These are phyloP conservation scores for Quercus aquifolioides DNA, from an alignment of 306 rosid genomes.

Conservation along the genomic window DNA sequence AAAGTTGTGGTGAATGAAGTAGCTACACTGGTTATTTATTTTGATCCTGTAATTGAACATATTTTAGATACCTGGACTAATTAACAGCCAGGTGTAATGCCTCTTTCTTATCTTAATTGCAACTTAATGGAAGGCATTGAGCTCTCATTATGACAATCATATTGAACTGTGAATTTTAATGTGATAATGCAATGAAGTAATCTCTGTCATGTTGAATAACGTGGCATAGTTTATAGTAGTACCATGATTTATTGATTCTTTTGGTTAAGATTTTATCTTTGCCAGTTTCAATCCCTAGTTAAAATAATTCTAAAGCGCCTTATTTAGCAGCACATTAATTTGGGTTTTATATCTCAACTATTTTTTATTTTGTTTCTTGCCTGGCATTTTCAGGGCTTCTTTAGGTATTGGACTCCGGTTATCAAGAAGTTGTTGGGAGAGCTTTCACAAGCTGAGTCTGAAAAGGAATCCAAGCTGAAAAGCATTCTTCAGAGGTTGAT, in stretches of 20 bases:
- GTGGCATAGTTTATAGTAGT: background rate
- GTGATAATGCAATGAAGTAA: background rate
- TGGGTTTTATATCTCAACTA: background rate
- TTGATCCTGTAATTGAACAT: background rate
- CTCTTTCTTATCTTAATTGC: background rate
- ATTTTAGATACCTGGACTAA: background rate
- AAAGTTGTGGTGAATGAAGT: slow-evolving; percentile 4
- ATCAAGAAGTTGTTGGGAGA: slow-evolving; percentile 56
- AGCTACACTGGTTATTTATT: background rate
- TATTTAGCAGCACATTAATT: background rate
- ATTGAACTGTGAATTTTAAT: background rate
- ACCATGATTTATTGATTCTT: background rate
- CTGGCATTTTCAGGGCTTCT: slow-evolving; percentile 70
- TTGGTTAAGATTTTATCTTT: background rate
- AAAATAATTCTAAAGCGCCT: background rate
- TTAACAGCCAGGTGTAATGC: background rate
- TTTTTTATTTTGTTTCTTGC: slow-evolving; percentile 14
- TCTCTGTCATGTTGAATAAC: background rate
- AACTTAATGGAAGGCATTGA: background rate
- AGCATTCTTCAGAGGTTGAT: slow-evolving; percentile 76
- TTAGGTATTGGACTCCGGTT: slow-evolving; percentile 84
- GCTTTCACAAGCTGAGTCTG: slow-evolving; percentile 73
- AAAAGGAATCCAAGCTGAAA: slow-evolving; percentile 70
- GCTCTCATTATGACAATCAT: background rate
- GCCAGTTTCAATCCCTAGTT: background rate